Conservation (phyloP, 2,329 filamentous ascomycete species). For the Bertia moriformis region DNA sequence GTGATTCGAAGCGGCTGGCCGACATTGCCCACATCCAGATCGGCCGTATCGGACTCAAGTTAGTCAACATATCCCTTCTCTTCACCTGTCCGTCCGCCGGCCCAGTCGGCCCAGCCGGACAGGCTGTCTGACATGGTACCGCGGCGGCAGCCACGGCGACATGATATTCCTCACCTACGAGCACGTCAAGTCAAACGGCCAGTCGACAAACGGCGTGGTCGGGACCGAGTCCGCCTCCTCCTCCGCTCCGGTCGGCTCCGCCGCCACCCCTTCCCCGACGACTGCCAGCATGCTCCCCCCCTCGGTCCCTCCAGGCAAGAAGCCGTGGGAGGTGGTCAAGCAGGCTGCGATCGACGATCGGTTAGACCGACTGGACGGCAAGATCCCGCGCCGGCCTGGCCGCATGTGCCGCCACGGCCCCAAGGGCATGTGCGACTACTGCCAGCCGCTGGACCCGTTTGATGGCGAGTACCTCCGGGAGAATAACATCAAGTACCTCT, state of each 20-base stretch:
- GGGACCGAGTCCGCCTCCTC: slow-evolving; percentile 54
- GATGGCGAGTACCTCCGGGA: slow-evolving; percentile 73
- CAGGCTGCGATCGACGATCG: slow-evolving; percentile 78
- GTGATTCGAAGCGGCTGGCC: slow-evolving; percentile 38
- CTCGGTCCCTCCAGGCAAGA: slow-evolving; percentile 49
- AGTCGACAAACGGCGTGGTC: slow-evolving; percentile 55
- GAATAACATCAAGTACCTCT: slow-evolving; percentile 97
- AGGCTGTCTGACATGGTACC: slow-evolving; percentile 11
- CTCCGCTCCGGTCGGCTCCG: slow-evolving; percentile 31
- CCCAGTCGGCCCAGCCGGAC: too few relatives aligned
- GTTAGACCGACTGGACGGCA: slow-evolving; percentile 77
- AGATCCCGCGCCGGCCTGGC: slow-evolving; percentile 65
- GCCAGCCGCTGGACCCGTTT: slow-evolving; percentile 91
- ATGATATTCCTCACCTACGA: slow-evolving; percentile 77
- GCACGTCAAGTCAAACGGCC: slow-evolving; percentile 64
- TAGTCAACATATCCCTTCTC: slow-evolving; percentile 8
- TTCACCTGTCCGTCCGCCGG: too few relatives aligned
- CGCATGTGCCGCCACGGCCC: slow-evolving; percentile 85
- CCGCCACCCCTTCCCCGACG: slow-evolving; percentile 37
- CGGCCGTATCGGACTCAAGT: slow-evolving; percentile 45
- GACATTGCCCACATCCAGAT: slow-evolving; percentile 43
- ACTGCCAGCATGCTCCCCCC: slow-evolving; percentile 41
- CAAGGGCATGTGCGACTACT: slow-evolving; percentile 99
- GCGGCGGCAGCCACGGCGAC: slow-evolving; percentile 60
- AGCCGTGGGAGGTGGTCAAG: slow-evolving; percentile 85